Conservation (phyloP, 345 rosid species). For the Pugionium cornutum region DNA sequence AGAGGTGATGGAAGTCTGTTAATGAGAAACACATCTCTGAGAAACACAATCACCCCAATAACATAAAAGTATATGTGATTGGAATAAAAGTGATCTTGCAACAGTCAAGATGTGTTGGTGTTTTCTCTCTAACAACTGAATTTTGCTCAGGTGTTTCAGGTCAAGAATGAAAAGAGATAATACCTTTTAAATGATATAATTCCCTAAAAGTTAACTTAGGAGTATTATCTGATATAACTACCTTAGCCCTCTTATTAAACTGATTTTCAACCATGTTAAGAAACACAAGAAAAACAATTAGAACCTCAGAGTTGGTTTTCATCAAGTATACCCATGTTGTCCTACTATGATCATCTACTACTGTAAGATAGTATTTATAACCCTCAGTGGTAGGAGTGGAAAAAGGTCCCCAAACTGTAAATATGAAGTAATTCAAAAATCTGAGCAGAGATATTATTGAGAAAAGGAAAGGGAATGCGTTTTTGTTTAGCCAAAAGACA, state of each 20-base stretch:
- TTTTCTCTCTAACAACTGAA: background rate
- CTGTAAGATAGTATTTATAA: too few relatives aligned
- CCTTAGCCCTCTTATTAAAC: background rate
- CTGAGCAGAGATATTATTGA: too few relatives aligned
- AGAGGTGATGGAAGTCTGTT: background rate
- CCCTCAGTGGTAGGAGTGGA: background rate
- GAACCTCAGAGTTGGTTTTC: too few relatives aligned
- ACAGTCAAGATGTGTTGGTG: background rate
- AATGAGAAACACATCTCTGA: background rate
- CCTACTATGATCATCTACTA: too few relatives aligned
- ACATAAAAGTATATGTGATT: background rate
- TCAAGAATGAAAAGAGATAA: background rate
- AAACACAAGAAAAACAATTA: too few relatives aligned
- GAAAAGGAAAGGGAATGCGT: background rate
- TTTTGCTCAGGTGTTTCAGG: background rate
- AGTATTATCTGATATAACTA: background rate
- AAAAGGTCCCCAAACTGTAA: background rate
- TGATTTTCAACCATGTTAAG: background rate
- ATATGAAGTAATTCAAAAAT: background rate
- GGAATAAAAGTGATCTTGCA: background rate
- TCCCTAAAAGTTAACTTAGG: background rate
- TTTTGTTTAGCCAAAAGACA: background rate
- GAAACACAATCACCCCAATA: background rate
- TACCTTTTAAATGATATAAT: background rate
- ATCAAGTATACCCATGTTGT: too few relatives aligned